Evolutionary conservation across 768 basidiomycete species (phyloP).

Genomic region (Psilocybe subaeruginosa): DNA sequence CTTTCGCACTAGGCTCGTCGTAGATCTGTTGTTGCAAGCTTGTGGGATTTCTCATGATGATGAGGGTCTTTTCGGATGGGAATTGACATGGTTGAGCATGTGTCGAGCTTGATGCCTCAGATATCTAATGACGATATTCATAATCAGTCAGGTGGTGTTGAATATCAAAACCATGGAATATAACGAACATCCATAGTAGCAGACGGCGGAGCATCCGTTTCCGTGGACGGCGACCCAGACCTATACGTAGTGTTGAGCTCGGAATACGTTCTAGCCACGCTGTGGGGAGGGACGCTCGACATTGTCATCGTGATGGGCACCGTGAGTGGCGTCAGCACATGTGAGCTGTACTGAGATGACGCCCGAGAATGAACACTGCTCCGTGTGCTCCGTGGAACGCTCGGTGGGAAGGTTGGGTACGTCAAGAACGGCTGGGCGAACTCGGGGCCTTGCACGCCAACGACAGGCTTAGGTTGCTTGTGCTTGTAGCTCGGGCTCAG

Average conservation of each 20-base stretch:
- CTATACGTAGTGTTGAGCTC: background rate
- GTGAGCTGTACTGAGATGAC: background rate
- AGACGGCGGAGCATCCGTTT: background rate
- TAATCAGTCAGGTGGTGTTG: too few relatives aligned
- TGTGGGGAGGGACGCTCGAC: background rate
- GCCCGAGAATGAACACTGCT: background rate
- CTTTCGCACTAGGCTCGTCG: background rate
- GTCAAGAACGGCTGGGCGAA: background rate
- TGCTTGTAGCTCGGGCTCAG: too few relatives aligned
- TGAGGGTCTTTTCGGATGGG: background rate
- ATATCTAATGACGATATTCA: too few relatives aligned
- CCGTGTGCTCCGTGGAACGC: background rate
- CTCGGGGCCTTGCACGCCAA: background rate
- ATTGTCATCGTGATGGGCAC: background rate
- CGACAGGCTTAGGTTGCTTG: background rate
- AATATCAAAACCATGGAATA: background rate
- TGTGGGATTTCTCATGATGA: background rate
- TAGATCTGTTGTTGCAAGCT: background rate
- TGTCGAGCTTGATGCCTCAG: background rate
- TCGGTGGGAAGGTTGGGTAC: background rate
- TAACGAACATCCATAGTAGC: background rate
- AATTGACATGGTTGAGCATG: too few relatives aligned
- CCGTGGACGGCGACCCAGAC: too few relatives aligned
- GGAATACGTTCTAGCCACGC: background rate
- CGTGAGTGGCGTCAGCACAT: background rate